Conservation (phyloP, 345 rosid species). For the Eutrema yunnanense region DNA sequence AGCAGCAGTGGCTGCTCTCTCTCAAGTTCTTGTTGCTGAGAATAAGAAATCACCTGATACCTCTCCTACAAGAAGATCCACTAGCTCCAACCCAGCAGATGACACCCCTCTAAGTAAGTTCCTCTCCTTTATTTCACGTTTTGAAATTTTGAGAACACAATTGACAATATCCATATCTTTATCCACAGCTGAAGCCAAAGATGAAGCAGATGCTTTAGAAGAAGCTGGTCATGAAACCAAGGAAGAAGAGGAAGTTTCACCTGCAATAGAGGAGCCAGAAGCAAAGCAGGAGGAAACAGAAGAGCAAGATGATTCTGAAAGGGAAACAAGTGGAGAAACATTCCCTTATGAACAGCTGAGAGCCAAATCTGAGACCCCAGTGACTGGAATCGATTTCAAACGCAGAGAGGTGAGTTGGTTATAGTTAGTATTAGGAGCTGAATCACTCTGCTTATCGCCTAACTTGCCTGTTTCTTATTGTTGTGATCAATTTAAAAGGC, state of each 20-base stretch:
- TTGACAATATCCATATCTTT: neutral
- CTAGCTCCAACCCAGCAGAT: constrained; percentile 44
- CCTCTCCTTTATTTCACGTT: neutral
- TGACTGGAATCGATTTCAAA: constrained; percentile 82
- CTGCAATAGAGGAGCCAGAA: constrained; percentile 29
- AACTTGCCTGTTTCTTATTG: neutral
- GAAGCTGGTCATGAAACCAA: constrained; percentile 37
- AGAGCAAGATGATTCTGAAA: constrained; percentile 32
- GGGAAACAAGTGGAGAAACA: constrained; percentile 29
- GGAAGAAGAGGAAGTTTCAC: constrained; percentile 43
- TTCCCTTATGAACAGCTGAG: constrained; percentile 85
- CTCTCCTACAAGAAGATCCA: constrained; percentile 51
- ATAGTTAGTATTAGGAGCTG: neutral
- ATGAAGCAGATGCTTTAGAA: constrained; percentile 37
- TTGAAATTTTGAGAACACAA: neutral
- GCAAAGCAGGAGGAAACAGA: constrained; percentile 26
- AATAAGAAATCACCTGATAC: constrained; percentile 54
- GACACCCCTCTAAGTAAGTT: constrained; percentile 40
- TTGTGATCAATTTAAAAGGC: constrained; percentile 43
- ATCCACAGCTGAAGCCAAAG: constrained; percentile 40
- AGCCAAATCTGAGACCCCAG: constrained; percentile 84
- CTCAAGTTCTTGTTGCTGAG: constrained; percentile 87
- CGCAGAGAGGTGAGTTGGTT: constrained; percentile 76
- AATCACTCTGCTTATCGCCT: neutral
- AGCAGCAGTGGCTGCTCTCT: constrained; percentile 98